Conservation (phyloP, 441 rosid genomes). For the Arabidopsis lyrata region DNA sequence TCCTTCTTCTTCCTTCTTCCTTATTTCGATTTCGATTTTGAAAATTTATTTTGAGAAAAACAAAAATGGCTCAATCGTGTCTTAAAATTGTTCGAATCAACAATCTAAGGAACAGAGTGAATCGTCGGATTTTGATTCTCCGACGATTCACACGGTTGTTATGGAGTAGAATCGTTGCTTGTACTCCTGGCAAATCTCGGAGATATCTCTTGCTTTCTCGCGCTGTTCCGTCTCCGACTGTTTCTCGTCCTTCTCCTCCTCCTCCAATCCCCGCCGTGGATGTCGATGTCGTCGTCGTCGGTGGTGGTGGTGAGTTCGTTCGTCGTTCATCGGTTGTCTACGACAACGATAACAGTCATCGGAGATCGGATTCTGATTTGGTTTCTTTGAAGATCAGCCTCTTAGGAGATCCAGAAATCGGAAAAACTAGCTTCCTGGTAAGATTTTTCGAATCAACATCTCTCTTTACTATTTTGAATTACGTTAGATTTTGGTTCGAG, state of each 20-base stretch:
- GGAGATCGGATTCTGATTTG: conserved; percentile 66
- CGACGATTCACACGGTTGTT: conserved; percentile 61
- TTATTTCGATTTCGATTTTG: no score
- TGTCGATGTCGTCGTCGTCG: background rate
- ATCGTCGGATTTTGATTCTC: conserved; percentile 59
- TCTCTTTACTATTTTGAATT: no score
- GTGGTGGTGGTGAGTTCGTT: conserved; percentile 4
- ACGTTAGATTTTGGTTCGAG: no score
- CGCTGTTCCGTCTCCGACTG: conserved; percentile 41
- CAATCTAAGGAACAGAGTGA: conserved; percentile 50
- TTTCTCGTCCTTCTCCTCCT: conserved; percentile 35
- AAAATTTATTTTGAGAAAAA: no score
- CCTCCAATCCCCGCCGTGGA: conserved; percentile 22
- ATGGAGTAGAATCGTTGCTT: conserved; percentile 54
- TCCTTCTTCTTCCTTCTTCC: background rate
- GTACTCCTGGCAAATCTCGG: conserved; percentile 61
- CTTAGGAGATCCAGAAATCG: conserved; percentile 76
- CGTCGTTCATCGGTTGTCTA: conserved; percentile 27
- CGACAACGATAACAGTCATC: conserved; percentile 34
- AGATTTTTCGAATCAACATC: background rate
- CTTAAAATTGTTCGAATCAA: conserved; percentile 46
- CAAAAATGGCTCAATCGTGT: conserved; percentile 40
- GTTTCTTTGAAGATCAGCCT: conserved; percentile 84
- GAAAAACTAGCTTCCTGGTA: conserved; percentile 87
- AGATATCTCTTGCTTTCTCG: conserved; percentile 54